Base-by-base conservation (phyloP, 129 eudicot genomes). In the Centella asiatica region DNA sequence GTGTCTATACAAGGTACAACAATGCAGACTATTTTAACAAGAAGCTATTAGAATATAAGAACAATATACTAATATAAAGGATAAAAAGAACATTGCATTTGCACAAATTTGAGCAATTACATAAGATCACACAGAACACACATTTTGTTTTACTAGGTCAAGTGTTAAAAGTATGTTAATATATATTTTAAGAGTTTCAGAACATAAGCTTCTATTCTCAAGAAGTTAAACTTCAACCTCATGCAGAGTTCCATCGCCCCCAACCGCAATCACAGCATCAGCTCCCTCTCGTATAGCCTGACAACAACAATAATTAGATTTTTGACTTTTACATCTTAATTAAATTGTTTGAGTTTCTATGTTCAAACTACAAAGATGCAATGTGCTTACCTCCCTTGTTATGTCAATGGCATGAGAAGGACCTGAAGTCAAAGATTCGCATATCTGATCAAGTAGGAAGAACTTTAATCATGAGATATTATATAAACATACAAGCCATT, bases 191-290 rank as follows among this genome's bases (percentile, higher is more conserved):
- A 44, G 25, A 46, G 44, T 27, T 31, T 7, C 13, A 64, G 20
- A 32, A 33, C 20, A 34, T 15, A n/a, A 31, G 33, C 37, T 57
- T 62, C 1, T 27, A 37, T 69, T 57, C 54, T 45, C 29, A 58
- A 72, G 40, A 25, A 22, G 27, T 47, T 45, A 22, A 66, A 64
- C 66, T 50, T 56, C 13, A 36, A 90, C 97, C 95, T 90, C 94
- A 25, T 90, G 97, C 75, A 90, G 95, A 25, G 97, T 90, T 74
- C 97, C 97, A 75, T 90, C 97, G 18, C 97, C 97, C 20, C 97
- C 97, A 66, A 90, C 97, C 24, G 97, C 95, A 73, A 90, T 77
- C 73, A 90, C 97, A 59, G 97, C 97, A 83, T 86, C 89, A 6
- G 87, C 97, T 70, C 97, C 97, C 65, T 90, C 95, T 28, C 94